phyloP scores from a whole-genome alignment of 2,329 filamentous ascomycete species.

The Neocucurbitaria cava region DNA sequence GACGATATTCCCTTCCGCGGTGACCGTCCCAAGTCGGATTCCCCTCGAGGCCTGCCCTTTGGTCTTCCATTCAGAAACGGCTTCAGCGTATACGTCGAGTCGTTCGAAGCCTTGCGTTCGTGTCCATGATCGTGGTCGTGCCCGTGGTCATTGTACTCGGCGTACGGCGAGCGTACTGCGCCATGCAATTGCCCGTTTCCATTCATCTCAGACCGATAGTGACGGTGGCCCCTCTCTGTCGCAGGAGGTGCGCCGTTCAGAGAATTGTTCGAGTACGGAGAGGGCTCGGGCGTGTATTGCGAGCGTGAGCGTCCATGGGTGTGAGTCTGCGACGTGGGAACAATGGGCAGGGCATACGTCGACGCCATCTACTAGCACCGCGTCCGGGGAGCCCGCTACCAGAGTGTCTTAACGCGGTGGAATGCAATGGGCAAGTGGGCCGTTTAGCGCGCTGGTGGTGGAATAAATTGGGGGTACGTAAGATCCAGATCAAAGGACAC shows the following conservation, averaged over 20 bases:
- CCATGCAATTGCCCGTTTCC: slow-evolving; percentile 44
- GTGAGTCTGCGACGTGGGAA: slow-evolving; percentile 40
- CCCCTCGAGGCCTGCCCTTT: slow-evolving; percentile 51
- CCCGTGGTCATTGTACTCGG: slow-evolving; percentile 34
- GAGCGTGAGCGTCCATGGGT: slow-evolving; percentile 50
- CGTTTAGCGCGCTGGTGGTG: slow-evolving; percentile 2
- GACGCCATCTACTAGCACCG: slow-evolving; percentile 50
- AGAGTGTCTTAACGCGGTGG: slow-evolving; percentile 25
- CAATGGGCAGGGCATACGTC: slow-evolving; percentile 53
- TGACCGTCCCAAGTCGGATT: slow-evolving; percentile 54
- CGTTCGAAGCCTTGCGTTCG: slow-evolving; percentile 32
- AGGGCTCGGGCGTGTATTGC: slow-evolving; percentile 39
- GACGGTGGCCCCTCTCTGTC: slow-evolving; percentile 36
- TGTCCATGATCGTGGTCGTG: slow-evolving; percentile 27
- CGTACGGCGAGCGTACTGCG: slow-evolving; percentile 37
- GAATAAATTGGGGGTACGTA: neutral
- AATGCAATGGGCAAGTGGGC: slow-evolving; percentile 18
- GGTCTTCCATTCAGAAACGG: slow-evolving; percentile 37
- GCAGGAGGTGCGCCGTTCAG: slow-evolving; percentile 30
- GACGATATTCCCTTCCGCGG: slow-evolving; percentile 25
- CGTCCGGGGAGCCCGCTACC: slow-evolving; percentile 21
- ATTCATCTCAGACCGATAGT: slow-evolving; percentile 43
- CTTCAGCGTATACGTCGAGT: slow-evolving; percentile 39
- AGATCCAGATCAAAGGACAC: neutral
- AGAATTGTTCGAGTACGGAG: slow-evolving; percentile 26